These are phyloP conservation scores for Pyrenopolyporus hunteri DNA, from an alignment of 495 filamentous ascomycete genomes.

Conservation along the genomic window DNA sequence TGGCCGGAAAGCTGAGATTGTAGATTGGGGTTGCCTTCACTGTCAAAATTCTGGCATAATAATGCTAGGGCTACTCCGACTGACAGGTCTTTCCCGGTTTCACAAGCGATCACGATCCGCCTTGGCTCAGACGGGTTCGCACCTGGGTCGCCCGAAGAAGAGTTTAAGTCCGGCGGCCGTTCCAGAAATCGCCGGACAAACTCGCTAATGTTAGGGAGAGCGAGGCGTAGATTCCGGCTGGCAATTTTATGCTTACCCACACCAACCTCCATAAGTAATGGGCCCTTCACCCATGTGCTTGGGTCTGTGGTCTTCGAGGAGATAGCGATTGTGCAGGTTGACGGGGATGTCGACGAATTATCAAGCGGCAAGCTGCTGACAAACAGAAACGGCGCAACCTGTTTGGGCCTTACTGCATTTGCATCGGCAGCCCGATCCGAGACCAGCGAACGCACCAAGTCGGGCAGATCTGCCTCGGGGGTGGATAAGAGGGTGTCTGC, in stretches of 20 bases:
- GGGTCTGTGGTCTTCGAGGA: conserved; percentile 43
- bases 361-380: conserved; percentile 39
- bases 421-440: conserved; percentile 25
- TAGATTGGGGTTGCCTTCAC: conserved; percentile 37
- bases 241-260: conserved; percentile 72
- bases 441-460: conserved; percentile 64
- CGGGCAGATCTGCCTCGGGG: conserved; percentile 68
- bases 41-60: conserved; percentile 50
- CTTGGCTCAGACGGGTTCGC: background rate
- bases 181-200: conserved; percentile 48
- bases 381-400: conserved; percentile 44
- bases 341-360: conserved; percentile 5
- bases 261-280: conserved; percentile 63
- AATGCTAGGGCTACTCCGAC: conserved; percentile 58
- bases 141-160: background rate
- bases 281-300: conserved; percentile 43
- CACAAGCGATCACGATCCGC: conserved; percentile 48
- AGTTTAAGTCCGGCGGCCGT: background rate
- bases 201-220: conserved; percentile 62
- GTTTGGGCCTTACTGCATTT: conserved; percentile 41
- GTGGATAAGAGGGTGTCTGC: conserved; percentile 59
- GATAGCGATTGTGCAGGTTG: conserved; percentile 42
- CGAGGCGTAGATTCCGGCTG: conserved; percentile 72
- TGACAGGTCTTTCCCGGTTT: conserved; percentile 50
- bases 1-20: conserved; percentile 47